Percentiles rank a stretch among this genome's conserved stretches.
These are phyloP conservation scores for Heliamphora exappendiculata DNA, from an alignment of 148 eudicot species.

Conservation along the genomic window DNA sequence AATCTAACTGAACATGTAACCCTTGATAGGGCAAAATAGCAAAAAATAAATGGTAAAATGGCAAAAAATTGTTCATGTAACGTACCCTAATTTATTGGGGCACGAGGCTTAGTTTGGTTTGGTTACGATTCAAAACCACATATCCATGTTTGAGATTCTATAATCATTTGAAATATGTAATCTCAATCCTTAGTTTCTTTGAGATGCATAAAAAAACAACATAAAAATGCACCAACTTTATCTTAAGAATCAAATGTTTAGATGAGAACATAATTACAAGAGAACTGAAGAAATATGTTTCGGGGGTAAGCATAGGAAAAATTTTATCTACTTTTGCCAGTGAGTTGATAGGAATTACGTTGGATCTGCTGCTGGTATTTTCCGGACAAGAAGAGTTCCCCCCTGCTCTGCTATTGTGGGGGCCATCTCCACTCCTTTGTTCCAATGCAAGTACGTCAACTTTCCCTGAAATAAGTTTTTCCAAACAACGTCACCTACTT, in stretches of 20 bases:
- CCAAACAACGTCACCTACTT: constrained; percentile 49
- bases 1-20: too few relatives aligned
- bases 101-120: too few relatives aligned
- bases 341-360: constrained; percentile 29
- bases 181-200: background rate
- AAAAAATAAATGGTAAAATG: too few relatives aligned
- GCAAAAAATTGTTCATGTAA: too few relatives aligned
- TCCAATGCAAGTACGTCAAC: constrained; percentile 74
- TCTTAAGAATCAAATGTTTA: background rate
- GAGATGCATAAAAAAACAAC: background rate
- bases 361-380: constrained; percentile 63
- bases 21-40: too few relatives aligned
- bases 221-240: background rate
- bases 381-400: constrained; percentile 88
- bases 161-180: background rate
- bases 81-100: too few relatives aligned
- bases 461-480: constrained; percentile 61
- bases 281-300: background rate
- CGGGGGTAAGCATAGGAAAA: background rate
- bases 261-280: background rate
- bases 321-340: background rate
- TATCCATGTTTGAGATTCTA: background rate
- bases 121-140: too few relatives aligned
- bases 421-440: constrained; percentile 84
- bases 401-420: constrained; percentile 65